These are phyloP conservation scores for Bolboschoenus planiculmis DNA, from an alignment of 176 grass and related monocot genomes.

Conservation along the genomic window DNA sequence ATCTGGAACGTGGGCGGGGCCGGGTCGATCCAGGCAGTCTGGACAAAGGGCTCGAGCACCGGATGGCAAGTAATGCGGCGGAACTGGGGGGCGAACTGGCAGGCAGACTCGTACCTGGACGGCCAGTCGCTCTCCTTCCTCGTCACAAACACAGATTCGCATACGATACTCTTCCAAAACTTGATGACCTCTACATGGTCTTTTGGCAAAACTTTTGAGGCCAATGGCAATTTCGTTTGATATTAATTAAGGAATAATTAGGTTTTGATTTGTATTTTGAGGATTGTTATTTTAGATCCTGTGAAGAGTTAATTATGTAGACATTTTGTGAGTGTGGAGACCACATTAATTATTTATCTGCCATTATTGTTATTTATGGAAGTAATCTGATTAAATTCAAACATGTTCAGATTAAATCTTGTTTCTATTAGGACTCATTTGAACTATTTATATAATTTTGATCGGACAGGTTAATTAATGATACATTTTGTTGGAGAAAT, in stretches of 20 bases:
- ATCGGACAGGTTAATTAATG: neutral
- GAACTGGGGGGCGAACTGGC: constrained; percentile 62
- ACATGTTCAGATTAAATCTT: neutral
- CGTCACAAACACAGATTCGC: constrained; percentile 39
- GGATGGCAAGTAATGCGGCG: constrained; percentile 32
- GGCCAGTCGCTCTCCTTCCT: constrained; percentile 46
- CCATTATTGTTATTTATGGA: neutral
- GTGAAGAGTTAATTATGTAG: neutral
- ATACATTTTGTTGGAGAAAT: neutral
- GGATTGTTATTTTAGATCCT: neutral
- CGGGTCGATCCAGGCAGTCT: constrained; percentile 34
- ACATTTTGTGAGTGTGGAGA: neutral
- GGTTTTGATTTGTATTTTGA: neutral
- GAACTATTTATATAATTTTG: neutral
- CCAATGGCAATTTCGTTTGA: constrained; percentile 39
- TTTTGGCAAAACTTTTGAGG: constrained; percentile 39
- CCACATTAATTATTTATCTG: neutral
- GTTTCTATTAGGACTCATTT: neutral
- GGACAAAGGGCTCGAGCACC: constrained; percentile 38
- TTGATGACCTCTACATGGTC: constrained; percentile 27
- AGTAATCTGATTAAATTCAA: neutral
- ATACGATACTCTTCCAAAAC: constrained; percentile 25
- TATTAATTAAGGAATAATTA: neutral
- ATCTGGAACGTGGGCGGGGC: constrained; percentile 45
- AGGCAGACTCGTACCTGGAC: constrained; percentile 27